phyloP scores from a whole-genome alignment of 352 stramenopile species.

The Phytophthora cryptogea region DNA sequence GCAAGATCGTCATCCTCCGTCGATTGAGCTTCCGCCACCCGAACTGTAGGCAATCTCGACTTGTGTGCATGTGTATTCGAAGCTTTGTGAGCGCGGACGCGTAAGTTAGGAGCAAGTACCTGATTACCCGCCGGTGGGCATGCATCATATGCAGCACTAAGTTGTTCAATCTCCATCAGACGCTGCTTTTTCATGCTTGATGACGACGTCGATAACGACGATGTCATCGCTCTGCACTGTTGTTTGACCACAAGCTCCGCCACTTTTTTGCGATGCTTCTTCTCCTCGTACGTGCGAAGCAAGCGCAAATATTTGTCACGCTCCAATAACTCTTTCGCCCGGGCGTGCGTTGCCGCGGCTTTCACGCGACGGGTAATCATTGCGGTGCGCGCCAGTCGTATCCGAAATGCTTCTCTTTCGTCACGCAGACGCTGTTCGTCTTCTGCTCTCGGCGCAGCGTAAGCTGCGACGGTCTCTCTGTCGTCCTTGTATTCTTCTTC shows the following conservation, averaged over 20 bases:
- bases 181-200: constrained; percentile 41
- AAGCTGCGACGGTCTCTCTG: constrained; percentile 7
- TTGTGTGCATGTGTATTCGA: constrained; percentile 6
- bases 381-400: constrained; percentile 63
- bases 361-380: constrained; percentile 47
- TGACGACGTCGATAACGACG: constrained; percentile 30
- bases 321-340: constrained; percentile 40
- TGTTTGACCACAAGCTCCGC: constrained; percentile 59
- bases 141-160: constrained; percentile 48
- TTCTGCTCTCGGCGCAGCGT: constrained; percentile 14
- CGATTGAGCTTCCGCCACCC: not conserved
- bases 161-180: constrained; percentile 48
- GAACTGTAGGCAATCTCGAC: constrained; percentile 1
- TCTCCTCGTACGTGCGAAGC: constrained; percentile 39
- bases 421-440: constrained; percentile 32
- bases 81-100: not conserved
- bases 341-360: constrained; percentile 39
- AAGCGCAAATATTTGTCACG: constrained; percentile 54
- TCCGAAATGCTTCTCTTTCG: constrained; percentile 62
- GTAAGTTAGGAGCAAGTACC: constrained; percentile 12
- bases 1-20: constrained; percentile 28
- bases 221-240: constrained; percentile 63
- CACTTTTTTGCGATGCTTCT: constrained; percentile 66
- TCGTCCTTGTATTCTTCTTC: constrained; percentile 26
- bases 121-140: constrained; percentile 8